Percentiles rank a stretch among this genome's conserved stretches.
Conservation (phyloP, 495 filamentous ascomycete genomes). For the Alectoria sarmentosa region DNA sequence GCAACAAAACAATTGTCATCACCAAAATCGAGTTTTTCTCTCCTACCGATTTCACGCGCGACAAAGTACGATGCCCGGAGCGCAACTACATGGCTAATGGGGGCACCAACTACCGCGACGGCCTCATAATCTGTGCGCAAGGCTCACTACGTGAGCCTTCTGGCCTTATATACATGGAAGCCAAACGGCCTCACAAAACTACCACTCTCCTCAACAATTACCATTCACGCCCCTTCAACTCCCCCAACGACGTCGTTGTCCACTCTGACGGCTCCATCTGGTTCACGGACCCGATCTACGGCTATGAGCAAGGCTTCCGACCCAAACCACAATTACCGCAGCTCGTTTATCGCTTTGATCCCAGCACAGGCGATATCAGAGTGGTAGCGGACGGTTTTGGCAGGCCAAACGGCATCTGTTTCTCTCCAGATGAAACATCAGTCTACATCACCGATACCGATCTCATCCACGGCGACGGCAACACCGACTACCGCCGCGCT, state of each 20-base stretch:
- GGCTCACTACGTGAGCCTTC: slow-evolving; percentile 40
- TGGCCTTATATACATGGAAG: slow-evolving; percentile 41
- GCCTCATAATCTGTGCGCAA: slow-evolving; percentile 46
- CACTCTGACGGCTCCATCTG: slow-evolving; percentile 40
- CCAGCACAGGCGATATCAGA: slow-evolving; percentile 37
- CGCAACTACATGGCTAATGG: slow-evolving; percentile 51
- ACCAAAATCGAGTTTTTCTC: slow-evolving; percentile 32
- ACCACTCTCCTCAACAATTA: slow-evolving; percentile 34
- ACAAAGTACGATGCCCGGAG: slow-evolving; percentile 27
- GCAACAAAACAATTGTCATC: slow-evolving; percentile 32
- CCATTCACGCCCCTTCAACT: slow-evolving; percentile 42
- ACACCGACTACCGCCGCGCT: slow-evolving; percentile 20
- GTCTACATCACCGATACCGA: slow-evolving; percentile 47
- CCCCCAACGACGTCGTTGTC: slow-evolving; percentile 41
- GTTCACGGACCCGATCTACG: slow-evolving; percentile 52
- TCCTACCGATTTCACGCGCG: slow-evolving; percentile 28
- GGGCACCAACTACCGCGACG: slow-evolving; percentile 40
- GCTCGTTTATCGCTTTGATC: slow-evolving; percentile 49
- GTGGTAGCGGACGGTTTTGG: slow-evolving; percentile 46
- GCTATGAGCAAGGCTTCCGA: slow-evolving; percentile 36
- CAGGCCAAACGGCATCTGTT: slow-evolving; percentile 43
- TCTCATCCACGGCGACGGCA: slow-evolving; percentile 35
- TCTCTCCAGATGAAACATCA: slow-evolving; percentile 40
- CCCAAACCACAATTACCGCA: slow-evolving; percentile 40
- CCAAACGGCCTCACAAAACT: slow-evolving; percentile 32